Evolutionary conservation across 1,284 basidiomycete species (phyloP).

Genomic region (Moniliella sp.): DNA sequence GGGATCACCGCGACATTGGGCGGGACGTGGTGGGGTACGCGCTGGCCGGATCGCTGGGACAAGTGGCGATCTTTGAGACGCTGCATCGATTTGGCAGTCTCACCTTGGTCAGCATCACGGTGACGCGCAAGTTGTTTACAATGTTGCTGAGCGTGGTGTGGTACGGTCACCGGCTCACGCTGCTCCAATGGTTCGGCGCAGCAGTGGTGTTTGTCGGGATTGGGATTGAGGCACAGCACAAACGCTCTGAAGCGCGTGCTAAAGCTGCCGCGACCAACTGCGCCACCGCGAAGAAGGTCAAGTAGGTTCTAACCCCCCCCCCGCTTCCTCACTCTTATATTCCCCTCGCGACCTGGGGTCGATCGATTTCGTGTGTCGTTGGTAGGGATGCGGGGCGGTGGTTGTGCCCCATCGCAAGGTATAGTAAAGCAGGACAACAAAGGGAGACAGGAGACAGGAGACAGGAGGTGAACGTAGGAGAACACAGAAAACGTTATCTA

Average conservation of each 20-base stretch:
- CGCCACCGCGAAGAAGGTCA: no score
- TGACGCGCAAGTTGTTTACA: slow-evolving; percentile 86
- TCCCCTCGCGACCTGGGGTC: no score
- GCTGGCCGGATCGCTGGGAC: slow-evolving; percentile 71
- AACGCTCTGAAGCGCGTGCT: slow-evolving; percentile 40
- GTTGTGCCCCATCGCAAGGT: no score
- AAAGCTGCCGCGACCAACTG: slow-evolving; percentile 55
- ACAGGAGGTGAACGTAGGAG: no score
- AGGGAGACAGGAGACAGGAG: no score
- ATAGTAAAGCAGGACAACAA: no score
- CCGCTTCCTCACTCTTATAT: no score
- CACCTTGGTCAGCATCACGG: slow-evolving; percentile 40
- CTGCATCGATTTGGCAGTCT: slow-evolving; percentile 82
- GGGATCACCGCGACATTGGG: slow-evolving; percentile 55
- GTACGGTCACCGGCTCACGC: slow-evolving; percentile 64
- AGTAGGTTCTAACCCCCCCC: no score
- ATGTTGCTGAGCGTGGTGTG: slow-evolving; percentile 86
- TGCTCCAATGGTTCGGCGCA: slow-evolving; percentile 75
- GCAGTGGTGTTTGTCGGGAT: slow-evolving; percentile 78
- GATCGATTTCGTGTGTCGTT: no score
- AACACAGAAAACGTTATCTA: no score
- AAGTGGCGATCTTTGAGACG: slow-evolving; percentile 95
- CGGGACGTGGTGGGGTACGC: slow-evolving; percentile 64
- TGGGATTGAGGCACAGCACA: slow-evolving; percentile 60
- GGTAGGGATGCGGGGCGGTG: no score